Base-by-base conservation (phyloP, 2,329 filamentous ascomycete species). In the Pseudogymnoascus sp. region DNA sequence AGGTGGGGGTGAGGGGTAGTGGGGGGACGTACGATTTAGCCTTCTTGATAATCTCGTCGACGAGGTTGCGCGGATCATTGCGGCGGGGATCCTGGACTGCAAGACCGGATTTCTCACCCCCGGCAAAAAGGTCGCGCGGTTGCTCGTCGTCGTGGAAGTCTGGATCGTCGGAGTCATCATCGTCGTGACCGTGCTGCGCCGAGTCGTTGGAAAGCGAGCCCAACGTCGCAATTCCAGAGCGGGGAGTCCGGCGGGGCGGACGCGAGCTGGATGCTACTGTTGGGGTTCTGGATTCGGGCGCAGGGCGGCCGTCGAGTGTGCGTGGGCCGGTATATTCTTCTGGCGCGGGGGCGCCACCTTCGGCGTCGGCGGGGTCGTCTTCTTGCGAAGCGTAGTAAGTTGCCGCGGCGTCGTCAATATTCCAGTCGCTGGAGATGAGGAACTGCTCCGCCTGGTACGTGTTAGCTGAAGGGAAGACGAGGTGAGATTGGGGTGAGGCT, bases 31-130 rank as follows among this genome's bases (percentile, higher is more conserved):
- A 87, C 85, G 79, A 80, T 72, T 78, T 79, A 1, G 85, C 86
- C 69, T 86, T 85, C 67, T 83, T 79, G 8, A 88, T 72, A 62
- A 88, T 84, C 64, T 87, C 84, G 60, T 79, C 81, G 65, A 88
- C 81, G 62, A 87, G 76, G 65, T 79, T 81, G 68, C 77, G 76
- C 0, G 81, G 75, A 39, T 81, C 80, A 2, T 79, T 75, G 43
- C 74, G 73, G 58, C 78, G 71, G 1, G 85, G 85, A 67, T 88
- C 85, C 68, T 88, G 84, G 22, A 88, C 82, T 20, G 85, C 86
- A 50, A 88, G 73, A 0, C 83, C 86, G 30, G 89, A 93, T 79
- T 94, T 94, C 75, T 93, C 90, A 34, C 90, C 90, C 59, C 90
- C 90, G 18, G 90, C 87, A 73, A 92, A 94, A 64, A 92, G 77